A percentile compares a stretch with the other conserved stretches of the same genome.
Conservation (phyloP, 2,329 filamentous ascomycete genomes). For the Basipetospora chlamydospora region DNA sequence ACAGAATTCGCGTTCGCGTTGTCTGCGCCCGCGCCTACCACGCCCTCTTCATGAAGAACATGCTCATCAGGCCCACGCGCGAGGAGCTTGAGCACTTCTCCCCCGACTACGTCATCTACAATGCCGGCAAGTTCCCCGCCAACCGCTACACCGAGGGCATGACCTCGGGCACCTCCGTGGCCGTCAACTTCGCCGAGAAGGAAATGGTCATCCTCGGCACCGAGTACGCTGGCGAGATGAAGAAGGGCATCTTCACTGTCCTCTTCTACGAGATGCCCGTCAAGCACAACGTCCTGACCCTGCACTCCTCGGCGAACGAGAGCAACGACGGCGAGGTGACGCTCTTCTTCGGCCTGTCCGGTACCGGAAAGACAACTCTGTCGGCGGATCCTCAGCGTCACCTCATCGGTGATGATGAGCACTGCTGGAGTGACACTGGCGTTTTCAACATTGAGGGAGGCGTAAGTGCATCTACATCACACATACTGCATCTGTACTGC, state of each 20-base stretch:
- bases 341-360: constrained; percentile 97
- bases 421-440: constrained; percentile 95
- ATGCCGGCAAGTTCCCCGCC: constrained; percentile 93
- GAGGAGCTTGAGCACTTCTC: constrained; percentile 96
- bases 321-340: constrained; percentile 89
- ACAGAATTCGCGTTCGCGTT: constrained; percentile 92
- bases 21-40: constrained; percentile 99
- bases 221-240: constrained; percentile 96
- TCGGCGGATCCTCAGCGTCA: constrained; percentile 94
- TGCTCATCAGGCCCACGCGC: constrained; percentile 86
- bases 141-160: constrained; percentile 97
- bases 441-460: constrained; percentile 99
- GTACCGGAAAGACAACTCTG: constrained; percentile 96
- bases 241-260: constrained; percentile 97
- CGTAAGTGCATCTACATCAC: constrained; percentile 3
- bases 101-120: constrained; percentile 99
- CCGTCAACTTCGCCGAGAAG: constrained; percentile 98
- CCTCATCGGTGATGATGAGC: constrained; percentile 96
- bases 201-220: constrained; percentile 99
- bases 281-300: constrained; percentile 96
- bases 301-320: constrained; percentile 98
- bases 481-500: too few relatives aligned
- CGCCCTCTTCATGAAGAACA: constrained; percentile 99
- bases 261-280: constrained; percentile 99
- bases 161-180: constrained; percentile 94